Evolutionary conservation across 805 yeast genomes (phyloP), one percentile per base, ranked within the genome.

Genomic region (Kuraishia borneana): DNA sequence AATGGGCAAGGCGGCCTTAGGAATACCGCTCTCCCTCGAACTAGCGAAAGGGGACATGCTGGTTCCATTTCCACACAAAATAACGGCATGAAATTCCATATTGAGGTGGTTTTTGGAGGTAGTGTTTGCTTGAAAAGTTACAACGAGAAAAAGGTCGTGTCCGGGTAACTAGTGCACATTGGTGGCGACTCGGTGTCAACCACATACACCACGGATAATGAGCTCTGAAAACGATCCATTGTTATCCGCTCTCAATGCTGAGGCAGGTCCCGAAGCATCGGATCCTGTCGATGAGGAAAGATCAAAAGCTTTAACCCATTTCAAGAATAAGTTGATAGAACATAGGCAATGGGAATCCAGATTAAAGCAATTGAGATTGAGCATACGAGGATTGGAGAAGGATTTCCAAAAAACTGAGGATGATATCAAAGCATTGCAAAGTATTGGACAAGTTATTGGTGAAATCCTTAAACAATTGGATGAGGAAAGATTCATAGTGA

Each of bases 371-470:
- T 67, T 88, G 40, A 73, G 98, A 44, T 61, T 83, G 50, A 73
- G 79, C 42, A 83, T 92, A 63, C 77, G 87, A 56, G 94, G 73
- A 45, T 60, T 87, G 44, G 95, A 87, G 43, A 76, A 74, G 47
- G 78, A 77, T 41, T 92, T 76, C 57, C 89, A 82, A 39, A 87
- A 85, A 65, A 89, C 98, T 2, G 99, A 92, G 56, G 84, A 87
- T 46, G 98, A 92, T 50, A 92, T 92, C 56, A 89, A 87, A 61
- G 97, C 97, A 13, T 68, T 92, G 44, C 98, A 92, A 60, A 80
- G 94, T 42, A 95, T 92, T 41, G 98, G 98, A 3, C 98, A 92
- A 60, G 77, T 92, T 51, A 83, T 92, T 44, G 98, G 98, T 37
- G 98, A 92, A 58, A 94, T 92, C 20, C 72, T 92, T 62, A 92